Evolutionary conservation across 2,329 filamentous ascomycete genomes (phyloP).

Genomic region (Pseudogymnoascus sp.): DNA sequence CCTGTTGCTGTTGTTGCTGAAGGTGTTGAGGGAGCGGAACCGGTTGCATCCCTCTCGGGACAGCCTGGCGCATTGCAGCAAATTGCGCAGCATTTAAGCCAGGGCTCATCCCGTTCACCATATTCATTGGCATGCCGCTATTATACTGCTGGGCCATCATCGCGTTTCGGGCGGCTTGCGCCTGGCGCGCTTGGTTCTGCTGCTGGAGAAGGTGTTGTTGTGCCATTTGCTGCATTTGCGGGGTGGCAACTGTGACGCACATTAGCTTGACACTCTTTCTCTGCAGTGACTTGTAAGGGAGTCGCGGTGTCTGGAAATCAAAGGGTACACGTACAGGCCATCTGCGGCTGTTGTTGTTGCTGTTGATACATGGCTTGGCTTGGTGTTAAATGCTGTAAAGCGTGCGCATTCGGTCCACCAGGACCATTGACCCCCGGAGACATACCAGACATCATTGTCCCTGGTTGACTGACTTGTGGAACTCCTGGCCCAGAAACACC

Average conservation of each 20-base stretch:
- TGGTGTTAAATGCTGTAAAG: conserved; percentile 65
- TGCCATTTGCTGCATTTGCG: conserved; percentile 33
- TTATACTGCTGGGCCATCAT: conserved; percentile 46
- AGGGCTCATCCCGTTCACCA: conserved; percentile 48
- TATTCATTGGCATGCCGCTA: conserved; percentile 46
- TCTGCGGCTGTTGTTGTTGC: conserved; percentile 35
- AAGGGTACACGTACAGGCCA: conserved; percentile 26
- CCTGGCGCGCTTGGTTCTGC: conserved; percentile 38
- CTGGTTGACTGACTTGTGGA: conserved; percentile 62
- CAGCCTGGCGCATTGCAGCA: conserved; percentile 41
- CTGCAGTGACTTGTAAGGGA: neutral
- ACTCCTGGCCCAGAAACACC: conserved; percentile 65
- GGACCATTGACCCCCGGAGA: conserved; percentile 58
- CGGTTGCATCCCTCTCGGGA: conserved; percentile 34
- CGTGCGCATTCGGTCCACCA: conserved; percentile 54
- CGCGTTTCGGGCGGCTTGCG: conserved; percentile 43
- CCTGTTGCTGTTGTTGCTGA: conserved; percentile 32
- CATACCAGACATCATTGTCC: conserved; percentile 69
- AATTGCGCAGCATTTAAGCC: conserved; percentile 48
- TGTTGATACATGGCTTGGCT: conserved; percentile 38
- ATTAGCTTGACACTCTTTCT: neutral
- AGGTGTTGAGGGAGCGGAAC: conserved; percentile 43
- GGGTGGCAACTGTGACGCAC: conserved; percentile 27
- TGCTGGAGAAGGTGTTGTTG: conserved; percentile 46
- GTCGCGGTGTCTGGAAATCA: neutral